phyloP scores from a whole-genome alignment of 2,329 filamentous ascomycete species.

The Bimuria novae-zelandiae region DNA sequence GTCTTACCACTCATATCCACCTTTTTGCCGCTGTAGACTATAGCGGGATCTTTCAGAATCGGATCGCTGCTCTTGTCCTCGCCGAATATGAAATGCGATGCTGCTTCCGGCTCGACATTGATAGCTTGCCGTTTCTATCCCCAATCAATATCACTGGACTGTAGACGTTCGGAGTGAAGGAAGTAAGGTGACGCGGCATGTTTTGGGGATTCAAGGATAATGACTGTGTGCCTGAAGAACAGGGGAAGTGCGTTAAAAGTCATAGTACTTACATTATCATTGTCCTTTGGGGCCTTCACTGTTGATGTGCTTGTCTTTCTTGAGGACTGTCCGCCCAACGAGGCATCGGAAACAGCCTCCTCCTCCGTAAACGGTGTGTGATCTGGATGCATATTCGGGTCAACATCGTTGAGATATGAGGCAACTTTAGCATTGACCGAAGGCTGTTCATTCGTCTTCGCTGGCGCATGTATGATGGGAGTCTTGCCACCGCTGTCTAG shows the following conservation, averaged over 20 bases:
- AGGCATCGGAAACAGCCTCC: background rate
- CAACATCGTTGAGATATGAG: conserved; percentile 7
- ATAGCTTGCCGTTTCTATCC: background rate
- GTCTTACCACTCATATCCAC: conserved; percentile 20
- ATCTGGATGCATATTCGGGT: background rate
- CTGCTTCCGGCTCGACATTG: background rate
- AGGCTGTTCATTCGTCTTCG: background rate
- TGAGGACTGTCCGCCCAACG: background rate
- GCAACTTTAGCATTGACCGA: conserved; percentile 7
- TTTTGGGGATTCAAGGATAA: no score
- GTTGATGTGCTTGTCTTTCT: conserved; percentile 23
- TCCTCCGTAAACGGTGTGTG: background rate
- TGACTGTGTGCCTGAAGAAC: no score
- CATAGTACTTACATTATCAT: background rate
- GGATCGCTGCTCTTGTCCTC: conserved; percentile 6
- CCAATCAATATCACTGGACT: background rate
- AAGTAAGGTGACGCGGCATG: no score
- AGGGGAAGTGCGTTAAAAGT: background rate
- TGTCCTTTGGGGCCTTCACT: conserved; percentile 13
- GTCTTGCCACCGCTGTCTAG: conserved; percentile 26
- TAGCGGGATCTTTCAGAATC: conserved; percentile 17
- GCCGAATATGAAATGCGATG: background rate
- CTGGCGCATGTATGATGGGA: conserved; percentile 15
- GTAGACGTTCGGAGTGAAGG: no score
- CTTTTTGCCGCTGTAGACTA: conserved; percentile 21